Evolutionary conservation across 176 grass and related monocot species (phyloP).

Genomic region (Eragrostis nindensis): DNA sequence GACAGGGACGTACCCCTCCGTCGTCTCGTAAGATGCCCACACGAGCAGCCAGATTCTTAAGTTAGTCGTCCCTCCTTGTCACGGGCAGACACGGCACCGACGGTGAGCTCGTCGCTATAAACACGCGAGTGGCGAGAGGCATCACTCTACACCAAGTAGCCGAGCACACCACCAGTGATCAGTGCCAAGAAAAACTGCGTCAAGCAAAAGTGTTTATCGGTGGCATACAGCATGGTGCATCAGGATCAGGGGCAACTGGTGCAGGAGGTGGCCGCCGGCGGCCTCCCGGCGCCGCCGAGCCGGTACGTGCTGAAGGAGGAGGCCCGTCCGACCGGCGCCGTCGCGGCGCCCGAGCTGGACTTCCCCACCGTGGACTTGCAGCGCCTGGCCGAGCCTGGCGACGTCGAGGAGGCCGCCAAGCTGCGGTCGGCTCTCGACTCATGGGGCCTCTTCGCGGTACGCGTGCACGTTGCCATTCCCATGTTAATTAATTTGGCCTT

Average conservation of each 20-base stretch:
- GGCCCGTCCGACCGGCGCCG: constrained; percentile 14
- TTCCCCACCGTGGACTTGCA: constrained; percentile 62
- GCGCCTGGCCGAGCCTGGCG: constrained; percentile 35
- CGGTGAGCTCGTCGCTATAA: too few relatives aligned
- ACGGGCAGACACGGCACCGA: too few relatives aligned
- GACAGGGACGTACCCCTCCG: too few relatives aligned
- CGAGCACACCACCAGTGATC: background rate
- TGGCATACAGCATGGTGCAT: constrained; percentile 35
- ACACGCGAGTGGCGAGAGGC: too few relatives aligned
- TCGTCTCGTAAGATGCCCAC: too few relatives aligned
- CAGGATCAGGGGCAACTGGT: constrained; percentile 43
- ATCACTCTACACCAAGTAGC: too few relatives aligned
- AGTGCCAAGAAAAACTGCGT: background rate
- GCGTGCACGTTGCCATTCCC: background rate
- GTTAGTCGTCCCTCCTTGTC: too few relatives aligned
- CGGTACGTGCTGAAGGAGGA: constrained; percentile 48
- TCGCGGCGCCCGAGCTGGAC: background rate
- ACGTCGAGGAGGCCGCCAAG: constrained; percentile 47
- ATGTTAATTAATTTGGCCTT: too few relatives aligned
- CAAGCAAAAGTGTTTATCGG: background rate
- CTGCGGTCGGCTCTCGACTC: constrained; percentile 46
- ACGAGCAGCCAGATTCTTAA: too few relatives aligned
- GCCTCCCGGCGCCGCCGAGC: constrained; percentile 33
- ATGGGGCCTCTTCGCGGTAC: constrained; percentile 64
- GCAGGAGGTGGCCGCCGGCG: constrained; percentile 45